These are phyloP conservation scores for Oldenlandia corymbosa DNA, from an alignment of 257 asterid species.

Conservation along the genomic window DNA sequence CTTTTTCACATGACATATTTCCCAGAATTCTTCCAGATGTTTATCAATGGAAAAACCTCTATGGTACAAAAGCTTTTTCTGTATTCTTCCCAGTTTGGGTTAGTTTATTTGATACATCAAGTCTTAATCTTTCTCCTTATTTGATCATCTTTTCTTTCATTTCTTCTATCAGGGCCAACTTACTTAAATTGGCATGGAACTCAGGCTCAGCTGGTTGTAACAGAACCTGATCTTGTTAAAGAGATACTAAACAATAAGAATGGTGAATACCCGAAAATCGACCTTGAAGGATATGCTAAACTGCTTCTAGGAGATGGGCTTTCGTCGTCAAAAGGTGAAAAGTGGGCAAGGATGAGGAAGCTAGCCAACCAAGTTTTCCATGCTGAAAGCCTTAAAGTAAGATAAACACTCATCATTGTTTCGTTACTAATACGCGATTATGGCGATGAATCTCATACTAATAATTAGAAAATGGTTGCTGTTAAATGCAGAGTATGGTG, in stretches of 20 bases:
- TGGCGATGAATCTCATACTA: not conserved
- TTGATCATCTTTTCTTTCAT: not conserved
- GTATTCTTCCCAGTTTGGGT: too few relatives aligned
- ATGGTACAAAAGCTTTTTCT: slow-evolving; percentile 41
- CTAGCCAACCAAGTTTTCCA: slow-evolving; percentile 57
- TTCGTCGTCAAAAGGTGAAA: slow-evolving; percentile 52
- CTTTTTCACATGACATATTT: slow-evolving; percentile 41
- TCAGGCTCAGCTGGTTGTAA: slow-evolving; percentile 50
- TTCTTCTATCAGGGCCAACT: slow-evolving; percentile 34
- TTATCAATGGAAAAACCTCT: slow-evolving; percentile 32
- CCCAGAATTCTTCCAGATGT: slow-evolving; percentile 58
- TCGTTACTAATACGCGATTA: not conserved
- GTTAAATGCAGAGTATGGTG: slow-evolving; percentile 28
- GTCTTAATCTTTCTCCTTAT: not conserved
- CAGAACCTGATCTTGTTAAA: slow-evolving; percentile 48
- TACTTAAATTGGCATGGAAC: slow-evolving; percentile 53
- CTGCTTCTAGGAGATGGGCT: slow-evolving; percentile 66
- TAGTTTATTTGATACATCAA: not conserved
- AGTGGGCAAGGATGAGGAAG: slow-evolving; percentile 59
- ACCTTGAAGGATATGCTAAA: slow-evolving; percentile 51
- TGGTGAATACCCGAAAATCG: slow-evolving; percentile 48
- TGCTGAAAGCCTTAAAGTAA: slow-evolving; percentile 50
- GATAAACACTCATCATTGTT: not conserved
- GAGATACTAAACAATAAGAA: slow-evolving; percentile 50
- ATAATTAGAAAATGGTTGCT: not conserved